Percentiles rank a stretch among this genome's conserved stretches.
Conservation (phyloP, 495 filamentous ascomycete genomes). For the Xylaria curta region DNA sequence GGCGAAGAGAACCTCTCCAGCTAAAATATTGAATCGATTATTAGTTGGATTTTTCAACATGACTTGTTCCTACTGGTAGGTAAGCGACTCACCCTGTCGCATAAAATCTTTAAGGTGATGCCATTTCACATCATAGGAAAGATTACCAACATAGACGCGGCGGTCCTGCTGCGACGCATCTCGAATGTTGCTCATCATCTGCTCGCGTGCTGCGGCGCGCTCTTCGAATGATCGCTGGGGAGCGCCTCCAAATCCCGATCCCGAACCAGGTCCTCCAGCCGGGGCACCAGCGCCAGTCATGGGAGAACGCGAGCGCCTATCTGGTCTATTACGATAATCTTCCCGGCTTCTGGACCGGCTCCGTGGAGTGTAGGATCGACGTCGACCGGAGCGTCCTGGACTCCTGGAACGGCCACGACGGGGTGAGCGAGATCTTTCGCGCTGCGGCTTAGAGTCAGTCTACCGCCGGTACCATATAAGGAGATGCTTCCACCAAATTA, state of each 20-base stretch:
- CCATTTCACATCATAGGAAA: constrained; percentile 99
- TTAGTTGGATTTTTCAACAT: constrained; percentile 27
- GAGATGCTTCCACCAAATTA: constrained; percentile 5
- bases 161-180: constrained; percentile 98
- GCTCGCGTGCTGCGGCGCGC: constrained; percentile 82
- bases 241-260: constrained; percentile 63
- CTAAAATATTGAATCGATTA: constrained; percentile 53
- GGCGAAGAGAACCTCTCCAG: constrained; percentile 99
- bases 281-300: constrained; percentile 76
- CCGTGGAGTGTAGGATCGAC: constrained; percentile 91
- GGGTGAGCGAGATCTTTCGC: constrained; percentile 93
- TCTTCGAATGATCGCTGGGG: constrained; percentile 82
- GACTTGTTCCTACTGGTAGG: constrained; percentile 21
- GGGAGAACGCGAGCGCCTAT: constrained; percentile 81
- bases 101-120: constrained; percentile 99
- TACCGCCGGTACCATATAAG: neutral
- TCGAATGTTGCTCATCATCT: constrained; percentile 92
- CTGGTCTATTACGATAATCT: constrained; percentile 67
- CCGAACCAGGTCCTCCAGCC: constrained; percentile 65
- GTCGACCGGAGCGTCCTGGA: constrained; percentile 62
- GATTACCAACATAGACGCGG: constrained; percentile 98
- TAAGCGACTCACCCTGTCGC: constrained; percentile 85
- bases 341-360: constrained; percentile 92
- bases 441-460: constrained; percentile 67
- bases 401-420: constrained; percentile 74